A percentile compares a stretch with the other conserved stretches of the same genome.
phyloP scores from a whole-genome alignment of 306 rosid genomes.

The Abrus pulchellus region DNA sequence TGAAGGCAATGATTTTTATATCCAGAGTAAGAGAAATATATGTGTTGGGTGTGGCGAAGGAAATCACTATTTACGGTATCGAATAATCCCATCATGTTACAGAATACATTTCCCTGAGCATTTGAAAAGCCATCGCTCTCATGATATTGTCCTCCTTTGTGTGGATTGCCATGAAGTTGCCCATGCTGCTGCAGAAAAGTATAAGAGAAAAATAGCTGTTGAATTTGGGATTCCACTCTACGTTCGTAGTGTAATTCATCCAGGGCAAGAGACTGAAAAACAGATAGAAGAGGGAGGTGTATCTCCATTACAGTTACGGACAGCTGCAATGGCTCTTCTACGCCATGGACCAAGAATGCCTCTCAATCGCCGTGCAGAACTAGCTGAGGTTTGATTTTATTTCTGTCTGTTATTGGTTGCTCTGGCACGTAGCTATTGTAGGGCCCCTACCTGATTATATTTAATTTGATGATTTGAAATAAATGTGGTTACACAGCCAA shows the following conservation, averaged over 20 bases:
- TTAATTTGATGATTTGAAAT: conserved; percentile 22
- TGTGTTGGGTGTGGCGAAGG: conserved; percentile 99
- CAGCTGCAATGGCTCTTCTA: conserved; percentile 96
- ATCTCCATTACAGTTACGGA: conserved; percentile 90
- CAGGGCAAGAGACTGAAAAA: conserved; percentile 54
- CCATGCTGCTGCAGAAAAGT: conserved; percentile 97
- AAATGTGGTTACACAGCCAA: conserved; percentile 29
- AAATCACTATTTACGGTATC: conserved; percentile 89
- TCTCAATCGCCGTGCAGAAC: conserved; percentile 73
- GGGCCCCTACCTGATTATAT: conserved; percentile 15
- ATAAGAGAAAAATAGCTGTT: conserved; percentile 78
- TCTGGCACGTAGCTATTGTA: conserved; percentile 27
- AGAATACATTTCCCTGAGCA: conserved; percentile 97
- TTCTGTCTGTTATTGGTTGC: conserved; percentile 32
- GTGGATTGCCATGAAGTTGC: conserved; percentile 99
- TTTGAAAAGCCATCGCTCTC: conserved; percentile 97
- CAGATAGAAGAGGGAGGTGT: conserved; percentile 73
- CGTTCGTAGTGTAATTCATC: conserved; percentile 75
- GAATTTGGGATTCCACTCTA: conserved; percentile 96
- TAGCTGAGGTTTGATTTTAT: conserved; percentile 67
- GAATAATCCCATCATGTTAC: conserved; percentile 97
- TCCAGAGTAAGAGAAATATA: conserved; percentile 92
- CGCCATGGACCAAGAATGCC: conserved; percentile 96
- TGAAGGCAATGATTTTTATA: conserved; percentile 91
- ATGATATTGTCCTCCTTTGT: conserved; percentile 93